Percentiles rank a stretch among this genome's conserved stretches.
phyloP scores from a whole-genome alignment of 768 basidiomycete species.

The Clavulina sp. region DNA sequence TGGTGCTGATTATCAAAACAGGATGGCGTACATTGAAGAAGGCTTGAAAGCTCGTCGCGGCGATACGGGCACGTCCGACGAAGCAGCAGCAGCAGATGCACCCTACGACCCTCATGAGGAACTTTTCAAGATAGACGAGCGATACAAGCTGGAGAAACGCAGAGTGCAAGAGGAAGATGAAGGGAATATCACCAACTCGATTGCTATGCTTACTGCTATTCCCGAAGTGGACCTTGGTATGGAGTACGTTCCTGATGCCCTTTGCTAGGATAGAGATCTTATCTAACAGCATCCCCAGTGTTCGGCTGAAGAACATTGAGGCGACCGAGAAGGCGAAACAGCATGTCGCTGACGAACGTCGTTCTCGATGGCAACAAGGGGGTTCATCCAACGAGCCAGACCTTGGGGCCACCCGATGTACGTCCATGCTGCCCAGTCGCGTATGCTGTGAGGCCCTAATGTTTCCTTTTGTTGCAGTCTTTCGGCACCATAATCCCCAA shows the following conservation, averaged over 20 bases:
- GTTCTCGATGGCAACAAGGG: slow-evolving; percentile 32
- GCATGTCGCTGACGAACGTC: slow-evolving; percentile 54
- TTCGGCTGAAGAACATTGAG: slow-evolving; percentile 86
- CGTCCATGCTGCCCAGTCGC: slow-evolving; percentile 18
- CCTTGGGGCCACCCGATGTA: slow-evolving; percentile 75
- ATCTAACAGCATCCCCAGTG: slow-evolving; percentile 27
- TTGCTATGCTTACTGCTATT: slow-evolving; percentile 94
- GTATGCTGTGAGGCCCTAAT: not conserved
- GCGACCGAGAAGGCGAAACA: slow-evolving; percentile 95
- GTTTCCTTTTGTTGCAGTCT: slow-evolving; percentile 39
- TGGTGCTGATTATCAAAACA: slow-evolving; percentile 16
- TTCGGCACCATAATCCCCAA: slow-evolving; percentile 61
- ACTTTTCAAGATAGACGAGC: slow-evolving; percentile 48
- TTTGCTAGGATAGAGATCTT: not conserved
- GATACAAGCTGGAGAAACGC: slow-evolving; percentile 24
- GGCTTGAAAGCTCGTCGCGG: slow-evolving; percentile 64
- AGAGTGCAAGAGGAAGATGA: slow-evolving; percentile 40
- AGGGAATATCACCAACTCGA: slow-evolving; percentile 81
- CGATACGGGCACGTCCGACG: slow-evolving; percentile 30
- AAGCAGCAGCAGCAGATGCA: slow-evolving; percentile 20
- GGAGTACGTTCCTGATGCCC: slow-evolving; percentile 47
- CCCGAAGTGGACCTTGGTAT: slow-evolving; percentile 97
- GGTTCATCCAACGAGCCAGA: slow-evolving; percentile 56
- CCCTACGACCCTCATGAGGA: slow-evolving; percentile 60
- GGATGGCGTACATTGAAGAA: slow-evolving; percentile 97